Evolutionary conservation across 148 eudicot species (phyloP).

Genomic region (Salicornia ramosissima): DNA sequence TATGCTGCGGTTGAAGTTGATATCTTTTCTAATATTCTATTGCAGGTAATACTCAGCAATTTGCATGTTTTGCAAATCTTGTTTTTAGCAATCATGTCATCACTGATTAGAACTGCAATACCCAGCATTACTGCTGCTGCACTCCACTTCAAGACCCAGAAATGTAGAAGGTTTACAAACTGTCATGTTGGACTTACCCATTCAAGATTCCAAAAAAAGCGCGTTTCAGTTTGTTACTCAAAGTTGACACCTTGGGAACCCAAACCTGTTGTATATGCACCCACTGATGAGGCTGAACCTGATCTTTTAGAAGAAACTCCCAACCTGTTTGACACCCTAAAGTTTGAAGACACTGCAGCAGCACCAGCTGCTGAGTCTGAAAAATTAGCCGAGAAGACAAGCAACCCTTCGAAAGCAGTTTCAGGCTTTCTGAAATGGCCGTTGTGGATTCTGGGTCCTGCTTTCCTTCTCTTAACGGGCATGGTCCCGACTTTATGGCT

Average conservation of each 20-base stretch:
- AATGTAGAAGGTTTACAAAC: conserved; percentile 21
- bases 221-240: conserved; percentile 38
- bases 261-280: conserved; percentile 51
- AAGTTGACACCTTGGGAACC: conserved; percentile 76
- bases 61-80: conserved; percentile 1
- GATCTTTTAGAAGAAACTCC: conserved; percentile 37
- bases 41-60: conserved; percentile 20
- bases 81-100: conserved; percentile 23
- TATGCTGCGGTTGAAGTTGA: background rate
- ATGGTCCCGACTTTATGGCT: conserved; percentile 95
- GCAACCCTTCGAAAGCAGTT: conserved; percentile 22
- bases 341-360: conserved; percentile 35
- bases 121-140: conserved; percentile 21
- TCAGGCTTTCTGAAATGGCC: conserved; percentile 62
- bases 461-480: conserved; percentile 73
- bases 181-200: conserved; percentile 15
- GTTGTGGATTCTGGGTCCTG: conserved; percentile 87
- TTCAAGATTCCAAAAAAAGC: conserved; percentile 21
- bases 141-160: conserved; percentile 22
- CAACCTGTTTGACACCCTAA: conserved; percentile 55
- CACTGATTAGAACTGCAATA: conserved; percentile 18
- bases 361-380: conserved; percentile 31
- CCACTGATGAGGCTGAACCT: conserved; percentile 41
- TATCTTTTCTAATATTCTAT: background rate
- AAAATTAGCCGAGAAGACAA: conserved; percentile 25